phyloP scores from a whole-genome alignment of 1,284 basidiomycete genomes.

The Schizophyllum amplum region DNA sequence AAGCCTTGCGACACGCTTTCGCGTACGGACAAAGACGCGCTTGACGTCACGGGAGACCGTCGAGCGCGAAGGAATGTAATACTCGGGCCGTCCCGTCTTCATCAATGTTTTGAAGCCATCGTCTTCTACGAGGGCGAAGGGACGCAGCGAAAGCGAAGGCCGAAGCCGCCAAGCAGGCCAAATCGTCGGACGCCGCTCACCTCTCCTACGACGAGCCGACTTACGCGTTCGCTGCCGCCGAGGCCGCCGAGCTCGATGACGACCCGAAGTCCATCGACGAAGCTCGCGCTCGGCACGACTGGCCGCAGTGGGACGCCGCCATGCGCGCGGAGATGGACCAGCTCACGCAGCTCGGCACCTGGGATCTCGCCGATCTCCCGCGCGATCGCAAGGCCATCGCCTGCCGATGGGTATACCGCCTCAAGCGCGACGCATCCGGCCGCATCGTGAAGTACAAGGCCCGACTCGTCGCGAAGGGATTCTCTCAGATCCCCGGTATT shows the following conservation, averaged over 20 bases:
- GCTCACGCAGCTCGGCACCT: constrained; percentile 18
- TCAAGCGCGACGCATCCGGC: constrained; percentile 18
- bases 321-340: constrained; percentile 23
- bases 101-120: constrained; percentile 15
- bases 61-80: constrained; percentile 17
- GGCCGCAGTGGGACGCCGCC: constrained; percentile 22
- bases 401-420: constrained; percentile 21
- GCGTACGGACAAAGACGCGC: constrained; percentile 14
- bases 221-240: background rate
- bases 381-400: constrained; percentile 14
- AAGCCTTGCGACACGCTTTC: constrained; percentile 15
- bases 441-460: constrained; percentile 25
- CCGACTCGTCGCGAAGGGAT: constrained; percentile 22
- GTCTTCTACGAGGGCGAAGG: constrained; percentile 18
- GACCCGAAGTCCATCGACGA: constrained; percentile 6
- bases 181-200: no score
- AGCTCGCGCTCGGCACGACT: constrained; percentile 10
- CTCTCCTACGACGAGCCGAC: no score
- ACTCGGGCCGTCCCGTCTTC: constrained; percentile 20
- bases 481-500: constrained; percentile 18
- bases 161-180: no score
- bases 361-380: constrained; percentile 14
- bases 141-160: no score
- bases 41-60: constrained; percentile 19
- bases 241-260: constrained; percentile 2